Evolutionary conservation across 2,329 filamentous ascomycete species (phyloP), one percentile per base, ranked within the genome.

Genomic region (Ascocoryne sarcoides): DNA sequence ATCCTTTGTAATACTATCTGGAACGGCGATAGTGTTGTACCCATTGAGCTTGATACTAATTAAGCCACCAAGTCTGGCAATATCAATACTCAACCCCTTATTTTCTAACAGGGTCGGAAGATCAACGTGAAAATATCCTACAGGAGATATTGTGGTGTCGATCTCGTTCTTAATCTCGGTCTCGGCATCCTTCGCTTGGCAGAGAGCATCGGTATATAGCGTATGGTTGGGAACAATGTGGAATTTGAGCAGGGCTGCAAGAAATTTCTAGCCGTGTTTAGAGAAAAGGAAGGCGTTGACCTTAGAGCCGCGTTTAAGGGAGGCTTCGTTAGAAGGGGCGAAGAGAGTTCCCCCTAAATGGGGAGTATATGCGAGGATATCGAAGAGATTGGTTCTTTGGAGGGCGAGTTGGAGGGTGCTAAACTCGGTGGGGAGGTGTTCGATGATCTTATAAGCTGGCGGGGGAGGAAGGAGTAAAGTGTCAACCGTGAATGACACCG

Each of bases 281-380:
- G 73, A 74, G 71, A 95, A 95, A 3, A 95, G 69, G 70, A 94
- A 95, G 16, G 79, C 84, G 57, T 90, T 93, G 53, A 82, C 75
- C 40, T 61, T 69, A 1, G 75, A 71, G 0, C 87, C 86, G 1
- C 95, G 78, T 49, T 75, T 75, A 53, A 72, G 58, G 66, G 90
- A 95, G n/a, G 88, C 89, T 4, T 63, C 65, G 69, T 95, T 95
- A 33, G 73, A 76, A 0, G 89, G 88, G 0, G 83, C 84, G 54
- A 95, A 93, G 45, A 92, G 59, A 2, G 88, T 95, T 29, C 78
- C 77, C 26, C 86, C 86, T 2, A 67, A 26, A 65, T 65, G 39
- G 63, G 60, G 54, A 49, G 71, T 66, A 51, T 73, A 67, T 39
- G 81, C 67, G 43, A 82, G 64, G 36, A 70, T 71, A 10, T 79